These are phyloP conservation scores for Euphorbia pulcherrima DNA, from an alignment of 345 rosid genomes.

Conservation along the genomic window DNA sequence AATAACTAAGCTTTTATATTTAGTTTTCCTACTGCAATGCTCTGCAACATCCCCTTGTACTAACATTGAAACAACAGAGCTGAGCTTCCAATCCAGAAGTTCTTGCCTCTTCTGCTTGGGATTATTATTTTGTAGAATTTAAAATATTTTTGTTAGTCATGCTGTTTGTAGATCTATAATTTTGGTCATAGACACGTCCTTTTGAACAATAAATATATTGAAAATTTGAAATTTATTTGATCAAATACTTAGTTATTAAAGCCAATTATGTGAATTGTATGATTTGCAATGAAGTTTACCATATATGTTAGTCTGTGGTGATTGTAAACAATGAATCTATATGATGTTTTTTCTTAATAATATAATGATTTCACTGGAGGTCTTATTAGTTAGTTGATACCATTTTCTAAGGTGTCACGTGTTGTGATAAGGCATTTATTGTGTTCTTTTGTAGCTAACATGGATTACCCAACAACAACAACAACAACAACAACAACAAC, in stretches of 20 bases:
- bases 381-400: background rate
- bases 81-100: no score
- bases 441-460: background rate
- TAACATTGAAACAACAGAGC: background rate
- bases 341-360: background rate
- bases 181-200: background rate
- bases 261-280: background rate
- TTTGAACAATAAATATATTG: background rate
- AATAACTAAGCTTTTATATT: background rate
- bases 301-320: background rate
- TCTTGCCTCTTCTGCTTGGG: background rate
- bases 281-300: background rate
- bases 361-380: no score
- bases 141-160: background rate
- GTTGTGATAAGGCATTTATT: background rate
- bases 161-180: background rate
- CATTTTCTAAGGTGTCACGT: background rate
- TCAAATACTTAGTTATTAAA: background rate
- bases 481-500: no score
- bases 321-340: background rate
- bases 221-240: background rate
- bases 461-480: no score
- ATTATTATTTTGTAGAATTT: background rate
- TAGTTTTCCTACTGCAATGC: background rate
- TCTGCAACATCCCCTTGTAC: conserved; percentile 8